Evolutionary conservation across 2,329 filamentous ascomycete species (phyloP).

Genomic region (Aureobasidium sp.): DNA sequence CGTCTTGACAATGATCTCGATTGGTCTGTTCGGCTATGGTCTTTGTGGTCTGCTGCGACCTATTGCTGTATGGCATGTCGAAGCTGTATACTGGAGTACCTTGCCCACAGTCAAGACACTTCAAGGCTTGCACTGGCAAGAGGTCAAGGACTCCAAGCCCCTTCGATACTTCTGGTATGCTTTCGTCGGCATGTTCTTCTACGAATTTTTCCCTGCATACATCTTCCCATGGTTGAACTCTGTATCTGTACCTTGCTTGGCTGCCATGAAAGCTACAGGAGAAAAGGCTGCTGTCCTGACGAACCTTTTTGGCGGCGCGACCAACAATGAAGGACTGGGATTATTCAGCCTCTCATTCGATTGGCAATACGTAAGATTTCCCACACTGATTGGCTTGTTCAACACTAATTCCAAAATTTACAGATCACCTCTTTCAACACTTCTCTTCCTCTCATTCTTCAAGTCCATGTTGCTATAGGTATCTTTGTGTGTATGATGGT

Average conservation of each 20-base stretch:
- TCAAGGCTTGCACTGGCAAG: conserved; percentile 50
- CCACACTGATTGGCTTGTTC: not conserved
- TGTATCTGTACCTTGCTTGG: conserved; percentile 49
- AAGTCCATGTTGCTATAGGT: conserved; percentile 39
- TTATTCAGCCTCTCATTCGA: conserved; percentile 47
- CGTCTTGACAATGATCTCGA: conserved; percentile 46
- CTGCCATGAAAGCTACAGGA: conserved; percentile 46
- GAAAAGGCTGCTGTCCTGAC: conserved; percentile 39
- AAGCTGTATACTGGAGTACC: conserved; percentile 51
- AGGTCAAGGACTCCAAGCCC: conserved; percentile 45
- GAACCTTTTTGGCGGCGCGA: conserved; percentile 46
- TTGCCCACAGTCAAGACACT: conserved; percentile 49
- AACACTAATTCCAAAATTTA: conserved; percentile 4
- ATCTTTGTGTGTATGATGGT: conserved; percentile 43
- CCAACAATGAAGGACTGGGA: conserved; percentile 48
- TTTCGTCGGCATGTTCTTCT: conserved; percentile 43
- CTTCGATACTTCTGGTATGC: conserved; percentile 48
- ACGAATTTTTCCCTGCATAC: conserved; percentile 50
- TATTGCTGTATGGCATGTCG: conserved; percentile 49
- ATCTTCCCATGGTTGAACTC: conserved; percentile 51
- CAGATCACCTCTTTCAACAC: conserved; percentile 49
- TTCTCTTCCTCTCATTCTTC: conserved; percentile 45
- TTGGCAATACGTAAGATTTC: conserved; percentile 39
- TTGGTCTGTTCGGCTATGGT: conserved; percentile 51
- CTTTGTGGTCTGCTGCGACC: conserved; percentile 48